These are phyloP conservation scores for Lipomyces sp. DNA, from an alignment of 805 yeast genomes.

Conservation along the genomic window DNA sequence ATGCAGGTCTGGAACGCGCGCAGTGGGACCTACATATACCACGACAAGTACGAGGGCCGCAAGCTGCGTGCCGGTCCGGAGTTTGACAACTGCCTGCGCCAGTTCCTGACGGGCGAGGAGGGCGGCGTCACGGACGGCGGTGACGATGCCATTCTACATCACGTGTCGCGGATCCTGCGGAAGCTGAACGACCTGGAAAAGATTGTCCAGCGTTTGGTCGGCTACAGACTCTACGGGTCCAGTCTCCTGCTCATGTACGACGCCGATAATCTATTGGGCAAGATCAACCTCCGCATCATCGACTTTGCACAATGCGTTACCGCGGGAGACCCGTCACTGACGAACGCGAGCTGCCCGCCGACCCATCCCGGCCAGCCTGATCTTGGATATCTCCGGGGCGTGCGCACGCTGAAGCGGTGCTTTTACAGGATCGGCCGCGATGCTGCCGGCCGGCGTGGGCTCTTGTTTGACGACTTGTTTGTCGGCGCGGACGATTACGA, in stretches of 20 bases:
- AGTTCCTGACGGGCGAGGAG: slow-evolving; percentile 77
- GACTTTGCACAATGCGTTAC: slow-evolving; percentile 95
- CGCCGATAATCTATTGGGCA: slow-evolving; percentile 43
- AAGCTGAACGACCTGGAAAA: slow-evolving; percentile 57
- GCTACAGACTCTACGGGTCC: slow-evolving; percentile 89
- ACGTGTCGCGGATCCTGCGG: slow-evolving; percentile 63
- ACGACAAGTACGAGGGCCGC: slow-evolving; percentile 93
- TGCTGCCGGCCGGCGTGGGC: background rate
- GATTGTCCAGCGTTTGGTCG: slow-evolving; percentile 55
- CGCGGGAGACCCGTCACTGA: slow-evolving; percentile 47
- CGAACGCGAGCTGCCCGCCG: slow-evolving; percentile 61
- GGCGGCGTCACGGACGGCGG: slow-evolving; percentile 64
- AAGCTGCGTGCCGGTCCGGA: slow-evolving; percentile 64
- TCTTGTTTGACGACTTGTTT: no score
- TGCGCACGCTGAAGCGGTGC: slow-evolving; percentile 66
- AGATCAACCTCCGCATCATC: slow-evolving; percentile 61
- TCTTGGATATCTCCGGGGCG: slow-evolving; percentile 79
- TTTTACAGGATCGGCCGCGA: slow-evolving; percentile 57
- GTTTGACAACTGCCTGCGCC: slow-evolving; percentile 68
- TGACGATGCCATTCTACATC: slow-evolving; percentile 53
- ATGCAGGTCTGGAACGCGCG: slow-evolving; percentile 73
- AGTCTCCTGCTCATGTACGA: slow-evolving; percentile 87
- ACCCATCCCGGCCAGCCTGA: slow-evolving; percentile 61
- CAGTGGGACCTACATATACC: slow-evolving; percentile 51
- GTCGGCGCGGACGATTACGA: no score